Evolutionary conservation across 495 filamentous ascomycete genomes (phyloP), one percentile per base, ranked within the genome.

Genomic region (Annulohypoxylon moriforme): DNA sequence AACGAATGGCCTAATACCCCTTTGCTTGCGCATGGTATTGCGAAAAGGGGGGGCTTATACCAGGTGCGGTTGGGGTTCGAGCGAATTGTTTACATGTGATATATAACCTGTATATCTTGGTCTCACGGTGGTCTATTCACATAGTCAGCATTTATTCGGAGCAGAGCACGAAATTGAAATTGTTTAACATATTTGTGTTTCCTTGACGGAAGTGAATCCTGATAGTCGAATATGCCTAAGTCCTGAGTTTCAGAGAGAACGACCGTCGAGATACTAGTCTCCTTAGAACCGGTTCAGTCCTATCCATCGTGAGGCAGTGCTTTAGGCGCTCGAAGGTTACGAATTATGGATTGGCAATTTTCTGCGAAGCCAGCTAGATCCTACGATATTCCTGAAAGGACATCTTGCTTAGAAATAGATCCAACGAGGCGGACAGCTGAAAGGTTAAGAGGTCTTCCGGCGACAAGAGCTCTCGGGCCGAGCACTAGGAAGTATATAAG

Each of bases 21-120:
- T 73, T 58, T 67, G 58, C 66, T 69, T 60, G 56, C 60, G 57
- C 33, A 52, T 56, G 57, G 34, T 63, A 50, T 59, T 67, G 66
- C 62, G 50, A 73, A 73, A 72, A 58, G 57, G 49, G 58, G 65
- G 70, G 60, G 27, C 20, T 22, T 73, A 73, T 69, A 73, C 66
- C 66, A 73, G 66, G 71, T 53, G 66, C 58, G 56, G 56, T 52
- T 56, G 67, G 66, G 65, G 44, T 65, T 63, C 34, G 55, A 55
- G 34, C 14, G 56, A 44, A 16, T 57, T 69, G 65, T 33, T 66
- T 69, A 60, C 57, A 64, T 67, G 53, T 63, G 58, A 42, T 69
- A 60, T 68, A 60, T 44, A 44, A 44, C 40, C 34, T 66, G 59
- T 73, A 73, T 66, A 65, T 69, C 47, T 53, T 49, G 47, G 36